A percentile compares a stretch with the other conserved stretches of the same genome.
Conservation (phyloP, 2,329 filamentous ascomycete species). For the Ascosphaera aggregata region DNA sequence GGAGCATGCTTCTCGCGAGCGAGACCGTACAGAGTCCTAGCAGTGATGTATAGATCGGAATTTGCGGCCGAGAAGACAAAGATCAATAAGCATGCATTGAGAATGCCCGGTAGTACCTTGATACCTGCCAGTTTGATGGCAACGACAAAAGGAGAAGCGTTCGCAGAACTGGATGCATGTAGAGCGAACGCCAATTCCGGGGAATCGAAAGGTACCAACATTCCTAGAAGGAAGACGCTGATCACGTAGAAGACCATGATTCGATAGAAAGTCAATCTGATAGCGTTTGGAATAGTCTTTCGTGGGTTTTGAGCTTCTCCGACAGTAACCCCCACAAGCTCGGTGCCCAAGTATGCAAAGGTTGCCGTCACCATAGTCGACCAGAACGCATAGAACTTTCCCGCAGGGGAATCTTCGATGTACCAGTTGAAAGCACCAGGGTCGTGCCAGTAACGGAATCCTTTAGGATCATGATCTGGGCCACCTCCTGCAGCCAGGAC, state of each 20-base stretch:
- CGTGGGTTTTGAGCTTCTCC: conserved; percentile 31
- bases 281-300: conserved; percentile 29
- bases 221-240: conserved; percentile 32
- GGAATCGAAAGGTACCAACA: conserved; percentile 42
- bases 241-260: conserved; percentile 34
- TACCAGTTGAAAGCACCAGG: conserved; percentile 35
- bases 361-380: conserved; percentile 23
- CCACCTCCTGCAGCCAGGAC: conserved; percentile 42
- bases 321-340: conserved; percentile 31
- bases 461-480: conserved; percentile 35
- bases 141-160: conserved; percentile 41
- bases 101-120: conserved; percentile 41
- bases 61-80: conserved; percentile 49
- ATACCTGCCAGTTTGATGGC: conserved; percentile 46
- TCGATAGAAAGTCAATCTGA: conserved; percentile 30
- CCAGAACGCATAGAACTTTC: conserved; percentile 42
- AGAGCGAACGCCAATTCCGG: conserved; percentile 18
- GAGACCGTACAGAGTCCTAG: conserved; percentile 54
- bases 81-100: conserved; percentile 55
- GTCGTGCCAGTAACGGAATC: conserved; percentile 42
- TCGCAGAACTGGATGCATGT: conserved; percentile 24
- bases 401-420: conserved; percentile 21
- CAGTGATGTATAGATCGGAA: conserved; percentile 37
- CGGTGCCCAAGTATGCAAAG: conserved; percentile 17
- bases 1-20: conserved; percentile 50